Evolutionary conservation across 257 asterid species (phyloP), one percentile per base, ranked within the genome.

Genomic region (Eucommia ulmoides): DNA sequence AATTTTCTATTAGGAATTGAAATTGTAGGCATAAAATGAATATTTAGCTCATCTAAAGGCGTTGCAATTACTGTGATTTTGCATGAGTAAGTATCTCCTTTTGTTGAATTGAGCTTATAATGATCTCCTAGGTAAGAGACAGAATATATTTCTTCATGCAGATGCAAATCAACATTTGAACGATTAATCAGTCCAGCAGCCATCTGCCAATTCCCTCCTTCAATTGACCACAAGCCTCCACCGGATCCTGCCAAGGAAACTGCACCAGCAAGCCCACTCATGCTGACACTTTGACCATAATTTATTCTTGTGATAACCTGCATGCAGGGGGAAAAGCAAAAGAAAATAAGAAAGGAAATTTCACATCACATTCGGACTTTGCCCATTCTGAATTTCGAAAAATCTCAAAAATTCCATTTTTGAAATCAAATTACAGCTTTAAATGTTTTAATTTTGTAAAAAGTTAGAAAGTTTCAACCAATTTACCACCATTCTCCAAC

Each of bases 181-280:
- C 60, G 65, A 64, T 79, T 74, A 56, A 86, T 80, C 46, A 91
- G 63, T 29, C 86, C 83, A 57, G 92, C 88, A 38, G 96, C 98
- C 96, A 91, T 75, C 71, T 86, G 94, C 92, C 93, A 79, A 77
- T 91, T 91, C 52, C 98, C 96, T 53, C 84, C 96, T 74, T 83
- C 78, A 48, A 91, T 69, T 9, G 98, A 65, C 96, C 96, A 91
- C 49, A 85, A 69, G 51, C 92, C 93, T 52, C 92, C 81, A 19
- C 83, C 89, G 14, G 87, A 73, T 58, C 98, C 98, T 44, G 98
- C 98, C 76, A 91, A 73, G 18, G 98, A 91, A 55, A 91, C 98
- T 52, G 84, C 84, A 52, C 98, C 98, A 51, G 96, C 96, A 29
- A 91, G 84, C 54, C 94, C 98, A 71, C 94, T 85, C 25, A 91